These are phyloP conservation scores for Psilocybe azurescens DNA, from an alignment of 768 basidiomycete genomes.

Conservation along the genomic window DNA sequence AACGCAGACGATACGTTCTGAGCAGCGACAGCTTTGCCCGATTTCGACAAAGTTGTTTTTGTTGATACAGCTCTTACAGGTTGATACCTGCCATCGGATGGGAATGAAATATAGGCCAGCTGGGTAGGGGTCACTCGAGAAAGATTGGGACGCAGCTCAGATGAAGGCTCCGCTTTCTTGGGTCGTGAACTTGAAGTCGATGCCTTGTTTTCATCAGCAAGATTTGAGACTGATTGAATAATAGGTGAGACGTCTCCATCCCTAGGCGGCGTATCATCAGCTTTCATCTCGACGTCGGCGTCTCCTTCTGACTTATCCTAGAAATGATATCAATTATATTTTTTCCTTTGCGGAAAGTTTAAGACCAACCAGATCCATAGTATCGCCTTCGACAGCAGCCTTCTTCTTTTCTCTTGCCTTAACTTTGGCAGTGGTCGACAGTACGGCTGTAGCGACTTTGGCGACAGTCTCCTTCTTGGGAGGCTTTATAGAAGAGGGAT, in stretches of 20 bases:
- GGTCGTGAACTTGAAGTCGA: slow-evolving; percentile 43
- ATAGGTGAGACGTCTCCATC: slow-evolving; percentile 64
- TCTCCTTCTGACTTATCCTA: slow-evolving; percentile 52
- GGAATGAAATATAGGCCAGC: slow-evolving; percentile 84
- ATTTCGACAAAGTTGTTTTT: slow-evolving; percentile 38
- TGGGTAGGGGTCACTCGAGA: slow-evolving; percentile 93
- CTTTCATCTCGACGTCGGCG: slow-evolving; percentile 81
- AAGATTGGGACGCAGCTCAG: slow-evolving; percentile 83
- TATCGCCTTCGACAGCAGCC: slow-evolving; percentile 79
- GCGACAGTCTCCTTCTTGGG: slow-evolving; percentile 92
- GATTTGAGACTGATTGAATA: slow-evolving; percentile 55
- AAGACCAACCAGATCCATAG: slow-evolving; percentile 80
- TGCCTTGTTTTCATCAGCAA: slow-evolving; percentile 47
- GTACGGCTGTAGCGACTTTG: slow-evolving; percentile 92
- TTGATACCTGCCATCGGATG: slow-evolving; percentile 78
- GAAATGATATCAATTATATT: slow-evolving; percentile 21
- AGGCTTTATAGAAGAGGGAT: slow-evolving; percentile 84
- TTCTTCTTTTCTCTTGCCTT: slow-evolving; percentile 95
- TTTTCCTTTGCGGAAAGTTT: slow-evolving; percentile 18
- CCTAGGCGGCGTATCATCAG: slow-evolving; percentile 52
- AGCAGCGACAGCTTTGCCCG: slow-evolving; percentile 35
- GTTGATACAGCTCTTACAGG: slow-evolving; percentile 85
- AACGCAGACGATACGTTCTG: slow-evolving; percentile 34
- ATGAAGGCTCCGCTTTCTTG: slow-evolving; percentile 76
- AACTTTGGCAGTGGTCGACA: slow-evolving; percentile 97